Percentiles rank a stretch among this genome's conserved stretches.
phyloP scores from a whole-genome alignment of 1,284 basidiomycete species.

The Apiotrichum domesticum region DNA sequence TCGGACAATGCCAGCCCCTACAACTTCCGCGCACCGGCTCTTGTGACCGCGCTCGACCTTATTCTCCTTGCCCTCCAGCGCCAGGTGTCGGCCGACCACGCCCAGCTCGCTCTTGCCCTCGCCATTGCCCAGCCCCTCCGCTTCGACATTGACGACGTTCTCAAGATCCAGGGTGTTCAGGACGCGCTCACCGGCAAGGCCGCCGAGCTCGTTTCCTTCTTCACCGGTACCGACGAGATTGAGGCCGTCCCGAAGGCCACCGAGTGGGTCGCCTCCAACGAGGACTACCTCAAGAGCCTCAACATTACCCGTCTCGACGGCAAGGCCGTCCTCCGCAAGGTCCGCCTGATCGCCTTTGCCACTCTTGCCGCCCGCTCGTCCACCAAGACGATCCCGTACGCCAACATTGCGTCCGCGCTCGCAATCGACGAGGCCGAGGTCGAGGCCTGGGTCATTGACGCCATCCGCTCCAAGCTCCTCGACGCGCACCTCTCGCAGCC shows the following conservation, averaged over 20 bases:
- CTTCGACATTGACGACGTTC: slow-evolving; percentile 75
- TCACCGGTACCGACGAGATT: slow-evolving; percentile 61
- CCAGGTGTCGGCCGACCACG: slow-evolving; percentile 47
- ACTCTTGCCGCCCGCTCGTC: slow-evolving; percentile 70
- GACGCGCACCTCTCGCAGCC: slow-evolving; percentile 82
- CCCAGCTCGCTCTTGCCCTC: slow-evolving; percentile 44
- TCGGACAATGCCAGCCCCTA: neutral
- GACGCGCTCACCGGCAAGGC: slow-evolving; percentile 30
- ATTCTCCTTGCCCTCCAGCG: slow-evolving; percentile 48
- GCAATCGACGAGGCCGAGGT: slow-evolving; percentile 65
- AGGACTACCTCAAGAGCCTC: slow-evolving; percentile 55
- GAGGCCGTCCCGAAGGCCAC: slow-evolving; percentile 62
- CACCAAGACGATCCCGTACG: slow-evolving; percentile 69
- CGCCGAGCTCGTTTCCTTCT: slow-evolving; percentile 38
- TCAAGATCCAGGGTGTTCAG: slow-evolving; percentile 44
- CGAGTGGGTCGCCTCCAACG: slow-evolving; percentile 59
- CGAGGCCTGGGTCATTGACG: slow-evolving; percentile 88
- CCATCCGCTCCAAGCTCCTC: slow-evolving; percentile 75
- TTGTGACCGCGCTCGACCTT: slow-evolving; percentile 50
- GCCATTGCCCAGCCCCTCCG: slow-evolving; percentile 64
- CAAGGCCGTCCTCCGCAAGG: slow-evolving; percentile 66
- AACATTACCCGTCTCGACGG: slow-evolving; percentile 49
- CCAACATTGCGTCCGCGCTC: slow-evolving; percentile 63
- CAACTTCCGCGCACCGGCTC: slow-evolving; percentile 51
- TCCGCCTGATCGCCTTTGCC: slow-evolving; percentile 71